A percentile compares a stretch with the other conserved stretches of the same genome.
Conservation (phyloP, 352 stramenopile genomes). For the Globisporangium irregulare region DNA sequence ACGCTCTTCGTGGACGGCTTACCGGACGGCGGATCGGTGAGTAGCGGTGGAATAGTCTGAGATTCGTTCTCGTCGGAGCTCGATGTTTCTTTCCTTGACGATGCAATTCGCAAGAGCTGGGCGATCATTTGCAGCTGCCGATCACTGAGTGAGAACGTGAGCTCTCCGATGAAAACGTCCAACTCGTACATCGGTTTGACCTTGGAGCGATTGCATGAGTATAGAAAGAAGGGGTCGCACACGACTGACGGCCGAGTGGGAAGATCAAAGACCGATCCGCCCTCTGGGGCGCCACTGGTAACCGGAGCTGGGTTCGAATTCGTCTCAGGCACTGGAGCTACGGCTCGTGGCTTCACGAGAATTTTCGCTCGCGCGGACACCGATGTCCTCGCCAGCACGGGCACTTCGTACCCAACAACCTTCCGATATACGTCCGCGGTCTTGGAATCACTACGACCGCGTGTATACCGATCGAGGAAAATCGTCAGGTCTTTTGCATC, state of each 20-base stretch:
- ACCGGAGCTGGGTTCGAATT: slow-evolving; percentile 10
- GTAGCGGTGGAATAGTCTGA: neutral
- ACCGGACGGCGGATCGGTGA: neutral
- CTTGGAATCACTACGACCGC: slow-evolving; percentile 28
- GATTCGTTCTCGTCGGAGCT: slow-evolving; percentile 2
- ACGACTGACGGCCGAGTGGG: slow-evolving; percentile 40
- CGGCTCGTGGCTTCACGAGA: slow-evolving; percentile 36
- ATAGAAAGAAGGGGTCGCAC: slow-evolving; percentile 68
- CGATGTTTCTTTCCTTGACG: slow-evolving; percentile 24
- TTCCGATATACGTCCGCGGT: slow-evolving; percentile 50
- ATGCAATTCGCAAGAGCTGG: slow-evolving; percentile 50
- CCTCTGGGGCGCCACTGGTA: neutral
- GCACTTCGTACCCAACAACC: slow-evolving; percentile 79
- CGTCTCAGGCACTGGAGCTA: slow-evolving; percentile 1
- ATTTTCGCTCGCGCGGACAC: slow-evolving; percentile 58
- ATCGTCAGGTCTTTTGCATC: slow-evolving; percentile 80
- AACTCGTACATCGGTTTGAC: slow-evolving; percentile 56
- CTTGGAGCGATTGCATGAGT: slow-evolving; percentile 46
- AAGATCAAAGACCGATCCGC: slow-evolving; percentile 15
- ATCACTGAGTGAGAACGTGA: slow-evolving; percentile 80
- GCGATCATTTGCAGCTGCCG: slow-evolving; percentile 80
- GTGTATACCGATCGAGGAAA: slow-evolving; percentile 82
- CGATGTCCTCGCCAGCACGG: slow-evolving; percentile 67
- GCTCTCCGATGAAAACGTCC: slow-evolving; percentile 65
- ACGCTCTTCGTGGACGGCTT: neutral